These are phyloP conservation scores for Salix brachista DNA, from an alignment of 345 rosid genomes.

Conservation along the genomic window DNA sequence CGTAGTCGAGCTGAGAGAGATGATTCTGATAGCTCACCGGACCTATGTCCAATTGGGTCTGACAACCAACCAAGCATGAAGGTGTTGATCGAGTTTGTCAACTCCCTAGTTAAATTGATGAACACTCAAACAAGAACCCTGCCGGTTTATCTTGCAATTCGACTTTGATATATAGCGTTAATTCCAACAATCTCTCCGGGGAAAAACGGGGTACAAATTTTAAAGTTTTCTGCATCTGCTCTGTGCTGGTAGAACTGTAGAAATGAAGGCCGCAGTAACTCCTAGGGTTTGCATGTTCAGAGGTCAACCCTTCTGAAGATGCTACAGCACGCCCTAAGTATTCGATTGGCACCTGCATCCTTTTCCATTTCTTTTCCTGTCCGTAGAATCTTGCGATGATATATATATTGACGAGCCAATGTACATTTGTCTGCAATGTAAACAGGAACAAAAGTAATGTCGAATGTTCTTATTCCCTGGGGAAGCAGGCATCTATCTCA, in stretches of 20 bases:
- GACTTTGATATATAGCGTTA: too few relatives aligned
- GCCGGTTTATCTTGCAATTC: too few relatives aligned
- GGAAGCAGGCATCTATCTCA: not conserved
- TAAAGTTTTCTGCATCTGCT: not conserved
- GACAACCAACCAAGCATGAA: too few relatives aligned
- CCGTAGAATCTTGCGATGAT: not conserved
- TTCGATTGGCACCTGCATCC: not conserved
- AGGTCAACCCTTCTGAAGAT: not conserved
- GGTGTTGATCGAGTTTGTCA: too few relatives aligned
- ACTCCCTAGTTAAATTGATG: too few relatives aligned
- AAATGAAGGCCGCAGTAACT: not conserved
- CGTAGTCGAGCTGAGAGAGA: too few relatives aligned
- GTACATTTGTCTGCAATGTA: not conserved
- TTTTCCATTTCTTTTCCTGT: not conserved
- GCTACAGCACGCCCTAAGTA: not conserved
- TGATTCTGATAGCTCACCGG: too few relatives aligned
- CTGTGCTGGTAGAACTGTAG: not conserved
- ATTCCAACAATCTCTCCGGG: too few relatives aligned
- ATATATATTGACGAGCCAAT: not conserved
- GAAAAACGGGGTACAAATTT: too few relatives aligned
- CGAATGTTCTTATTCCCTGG: conserved; percentile 1
- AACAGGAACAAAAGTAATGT: not conserved
- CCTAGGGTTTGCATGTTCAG: not conserved
- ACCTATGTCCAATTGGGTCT: too few relatives aligned
- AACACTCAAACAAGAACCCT: too few relatives aligned